A percentile compares a stretch with the other conserved stretches of the same genome.
Evolutionary conservation across 1,284 basidiomycete genomes (phyloP).

Genomic region (Cystobasidium slooffiae): DNA sequence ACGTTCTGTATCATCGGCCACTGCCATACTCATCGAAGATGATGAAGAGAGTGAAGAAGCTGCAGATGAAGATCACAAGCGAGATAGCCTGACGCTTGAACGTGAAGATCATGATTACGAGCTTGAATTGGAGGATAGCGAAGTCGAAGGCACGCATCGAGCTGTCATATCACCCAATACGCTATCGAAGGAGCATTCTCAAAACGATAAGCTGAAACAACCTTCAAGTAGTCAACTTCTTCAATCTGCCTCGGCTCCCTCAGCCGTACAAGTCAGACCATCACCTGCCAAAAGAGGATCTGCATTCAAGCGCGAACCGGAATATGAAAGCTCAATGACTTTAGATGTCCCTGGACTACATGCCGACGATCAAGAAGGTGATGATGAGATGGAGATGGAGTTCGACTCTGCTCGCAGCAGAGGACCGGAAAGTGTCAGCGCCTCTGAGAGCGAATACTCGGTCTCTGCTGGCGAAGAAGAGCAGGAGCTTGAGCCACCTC

Average conservation of each 20-base stretch:
- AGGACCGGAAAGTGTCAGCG: conserved; percentile 20
- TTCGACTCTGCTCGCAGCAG: conserved; percentile 8
- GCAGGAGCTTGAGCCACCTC: conserved; percentile 1
- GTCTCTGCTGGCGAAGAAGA: conserved; percentile 33
- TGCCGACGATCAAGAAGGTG: conserved; percentile 24
- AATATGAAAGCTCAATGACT: conserved; percentile 33
- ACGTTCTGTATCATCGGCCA: not conserved
- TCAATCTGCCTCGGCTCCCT: not conserved
- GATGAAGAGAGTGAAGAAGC: conserved; percentile 1
- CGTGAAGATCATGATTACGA: conserved; percentile 42
- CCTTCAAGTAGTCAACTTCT: not conserved
- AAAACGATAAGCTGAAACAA: not conserved
- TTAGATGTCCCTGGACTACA: conserved; percentile 28
- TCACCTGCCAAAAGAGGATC: conserved; percentile 1
- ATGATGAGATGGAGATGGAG: conserved; percentile 34
- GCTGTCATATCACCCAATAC: conserved; percentile 32
- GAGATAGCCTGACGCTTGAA: not conserved
- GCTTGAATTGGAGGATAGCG: conserved; percentile 31
- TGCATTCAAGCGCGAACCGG: conserved; percentile 21
- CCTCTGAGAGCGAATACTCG: conserved; percentile 25
- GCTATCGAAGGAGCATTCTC: conserved; percentile 7
- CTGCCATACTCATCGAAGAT: not conserved
- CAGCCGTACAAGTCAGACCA: not conserved
- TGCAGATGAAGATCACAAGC: not conserved
- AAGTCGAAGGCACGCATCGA: conserved; percentile 33